Evolutionary conservation across 441 rosid species (phyloP).

Genomic region (Erodium chrysanthum): DNA sequence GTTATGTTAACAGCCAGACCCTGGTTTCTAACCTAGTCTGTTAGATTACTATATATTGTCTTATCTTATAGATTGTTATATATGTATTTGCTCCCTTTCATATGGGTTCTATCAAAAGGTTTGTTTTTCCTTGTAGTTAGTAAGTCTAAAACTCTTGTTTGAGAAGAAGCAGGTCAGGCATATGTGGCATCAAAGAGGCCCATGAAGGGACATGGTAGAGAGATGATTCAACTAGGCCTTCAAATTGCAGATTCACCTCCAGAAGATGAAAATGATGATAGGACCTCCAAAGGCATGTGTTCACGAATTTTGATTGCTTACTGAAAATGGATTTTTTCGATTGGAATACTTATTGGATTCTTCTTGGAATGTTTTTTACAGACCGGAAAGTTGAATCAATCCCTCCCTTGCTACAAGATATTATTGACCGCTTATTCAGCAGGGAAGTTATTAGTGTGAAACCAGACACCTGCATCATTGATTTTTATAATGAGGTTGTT

Average conservation of each 20-base stretch:
- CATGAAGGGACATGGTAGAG: constrained; percentile 82
- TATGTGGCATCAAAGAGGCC: constrained; percentile 66
- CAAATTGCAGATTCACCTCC: constrained; percentile 62
- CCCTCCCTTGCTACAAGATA: constrained; percentile 66
- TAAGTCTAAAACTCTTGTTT: constrained; percentile 18
- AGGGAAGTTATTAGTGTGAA: constrained; percentile 47
- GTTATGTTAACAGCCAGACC: not conserved
- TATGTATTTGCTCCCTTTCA: not conserved
- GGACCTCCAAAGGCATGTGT: constrained; percentile 52
- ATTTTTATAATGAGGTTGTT: constrained; percentile 68
- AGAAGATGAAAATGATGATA: constrained; percentile 47
- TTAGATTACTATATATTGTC: not conserved
- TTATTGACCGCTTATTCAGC: constrained; percentile 50
- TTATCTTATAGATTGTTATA: not conserved
- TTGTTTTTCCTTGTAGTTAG: not conserved
- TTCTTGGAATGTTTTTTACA: constrained; percentile 24
- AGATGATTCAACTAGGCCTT: constrained; percentile 81
- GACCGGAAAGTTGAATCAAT: constrained; percentile 57
- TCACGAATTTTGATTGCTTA: not conserved
- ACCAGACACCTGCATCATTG: constrained; percentile 79
- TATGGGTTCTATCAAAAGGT: not conserved
- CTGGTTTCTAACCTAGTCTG: not conserved
- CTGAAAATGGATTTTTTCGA: not conserved
- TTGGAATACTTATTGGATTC: not conserved
- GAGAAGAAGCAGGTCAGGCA: constrained; percentile 54